These are phyloP conservation scores for Talaromyces sp. DNA, from an alignment of 2,329 filamentous ascomycete species.

Conservation along the genomic window DNA sequence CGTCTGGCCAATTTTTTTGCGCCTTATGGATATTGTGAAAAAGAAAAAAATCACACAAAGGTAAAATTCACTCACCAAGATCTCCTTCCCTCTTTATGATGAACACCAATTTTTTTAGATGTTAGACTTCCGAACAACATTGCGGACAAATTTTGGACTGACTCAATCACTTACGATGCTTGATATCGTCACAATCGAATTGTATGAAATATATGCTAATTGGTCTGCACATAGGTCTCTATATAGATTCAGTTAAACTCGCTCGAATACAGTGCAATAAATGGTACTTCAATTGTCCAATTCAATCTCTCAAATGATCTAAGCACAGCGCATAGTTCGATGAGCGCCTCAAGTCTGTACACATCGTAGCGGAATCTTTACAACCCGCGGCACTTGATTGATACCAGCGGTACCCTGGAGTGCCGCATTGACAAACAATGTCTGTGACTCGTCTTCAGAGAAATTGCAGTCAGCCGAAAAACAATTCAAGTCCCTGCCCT, in stretches of 20 bases:
- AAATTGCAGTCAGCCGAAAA: conserved; percentile 35
- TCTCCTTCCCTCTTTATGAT: conserved; percentile 29
- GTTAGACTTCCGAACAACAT: conserved; percentile 48
- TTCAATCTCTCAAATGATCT: too few relatives aligned
- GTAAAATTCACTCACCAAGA: neutral
- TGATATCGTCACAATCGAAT: neutral
- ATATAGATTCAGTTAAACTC: conserved; percentile 6
- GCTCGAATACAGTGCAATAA: too few relatives aligned
- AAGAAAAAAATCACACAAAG: neutral
- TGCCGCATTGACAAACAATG: conserved; percentile 59
- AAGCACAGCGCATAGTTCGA: too few relatives aligned
- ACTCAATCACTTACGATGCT: neutral
- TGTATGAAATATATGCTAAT: neutral
- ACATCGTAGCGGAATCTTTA: conserved; percentile 20
- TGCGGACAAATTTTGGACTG: conserved; percentile 37
- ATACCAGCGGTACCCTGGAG: conserved; percentile 44
- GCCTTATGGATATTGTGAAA: too few relatives aligned
- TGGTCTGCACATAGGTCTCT: neutral
- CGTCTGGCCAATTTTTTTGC: neutral
- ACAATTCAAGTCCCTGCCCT: conserved; percentile 38
- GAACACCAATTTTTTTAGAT: conserved; percentile 45
- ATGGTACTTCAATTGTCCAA: too few relatives aligned
- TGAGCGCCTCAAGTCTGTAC: too few relatives aligned
- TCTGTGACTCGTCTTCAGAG: conserved; percentile 46
- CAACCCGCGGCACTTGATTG: conserved; percentile 19